These are phyloP conservation scores for Solanum bukasovii DNA, from an alignment of 257 asterid genomes.

Conservation along the genomic window DNA sequence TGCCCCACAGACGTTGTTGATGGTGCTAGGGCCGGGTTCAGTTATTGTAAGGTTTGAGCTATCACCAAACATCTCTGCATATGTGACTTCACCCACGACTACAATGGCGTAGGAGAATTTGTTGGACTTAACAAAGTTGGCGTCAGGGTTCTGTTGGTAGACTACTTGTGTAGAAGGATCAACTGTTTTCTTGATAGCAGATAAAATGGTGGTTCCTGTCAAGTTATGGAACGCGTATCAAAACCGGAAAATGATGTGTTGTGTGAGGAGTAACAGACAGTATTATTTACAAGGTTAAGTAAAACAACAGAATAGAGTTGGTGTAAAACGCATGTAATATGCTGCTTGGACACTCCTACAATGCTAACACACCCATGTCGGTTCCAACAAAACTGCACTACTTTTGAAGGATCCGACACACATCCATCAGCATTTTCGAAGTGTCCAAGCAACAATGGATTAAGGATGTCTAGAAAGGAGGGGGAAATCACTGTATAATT, in stretches of 20 bases:
- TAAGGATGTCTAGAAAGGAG: too few species aligned
- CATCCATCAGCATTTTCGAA: neutral
- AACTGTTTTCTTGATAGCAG: constrained; percentile 55
- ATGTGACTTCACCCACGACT: constrained; percentile 67
- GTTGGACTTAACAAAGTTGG: constrained; percentile 30
- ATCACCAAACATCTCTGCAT: constrained; percentile 63
- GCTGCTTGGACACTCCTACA: neutral
- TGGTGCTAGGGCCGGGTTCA: constrained; percentile 52
- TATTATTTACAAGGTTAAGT: neutral
- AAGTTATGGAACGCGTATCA: neutral
- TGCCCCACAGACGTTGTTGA: constrained; percentile 43
- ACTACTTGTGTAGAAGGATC: constrained; percentile 64
- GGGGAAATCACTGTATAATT: too few species aligned
- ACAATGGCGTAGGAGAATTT: constrained; percentile 58
- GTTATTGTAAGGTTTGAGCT: constrained; percentile 42
- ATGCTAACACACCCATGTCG: neutral
- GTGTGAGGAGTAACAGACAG: neutral
- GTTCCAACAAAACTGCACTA: neutral
- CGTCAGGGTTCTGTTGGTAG: constrained; percentile 41
- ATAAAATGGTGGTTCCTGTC: constrained; percentile 71
- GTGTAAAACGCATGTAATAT: neutral
- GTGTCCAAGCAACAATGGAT: neutral
- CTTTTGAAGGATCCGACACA: too few species aligned
- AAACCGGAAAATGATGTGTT: neutral
- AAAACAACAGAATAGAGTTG: neutral